These are phyloP conservation scores for Atalantia buxifolia DNA, from an alignment of 345 rosid genomes.

Conservation along the genomic window DNA sequence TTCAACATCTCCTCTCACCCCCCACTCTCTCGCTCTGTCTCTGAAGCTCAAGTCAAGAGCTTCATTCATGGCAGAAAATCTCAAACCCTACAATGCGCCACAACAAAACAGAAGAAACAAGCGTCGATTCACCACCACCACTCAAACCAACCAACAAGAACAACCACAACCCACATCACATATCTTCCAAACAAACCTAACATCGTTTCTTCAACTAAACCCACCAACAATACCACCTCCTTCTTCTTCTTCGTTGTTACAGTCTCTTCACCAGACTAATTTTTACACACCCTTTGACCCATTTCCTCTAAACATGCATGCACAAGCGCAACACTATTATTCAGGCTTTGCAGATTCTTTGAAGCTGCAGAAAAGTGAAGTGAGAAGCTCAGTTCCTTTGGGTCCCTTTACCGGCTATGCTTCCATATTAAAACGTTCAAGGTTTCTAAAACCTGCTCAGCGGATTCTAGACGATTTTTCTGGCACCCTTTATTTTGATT, in stretches of 20 bases:
- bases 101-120: conserved; percentile 41
- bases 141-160: conserved; percentile 16
- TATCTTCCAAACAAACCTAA: background rate
- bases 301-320: background rate
- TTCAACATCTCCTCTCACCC: background rate
- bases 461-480: conserved; percentile 29
- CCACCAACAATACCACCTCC: background rate
- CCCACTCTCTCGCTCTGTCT: background rate
- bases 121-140: conserved; percentile 14
- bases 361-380: conserved; percentile 15
- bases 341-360: conserved; percentile 16
- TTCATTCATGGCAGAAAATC: conserved; percentile 28
- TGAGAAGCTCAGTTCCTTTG: conserved; percentile 29
- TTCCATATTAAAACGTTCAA: conserved; percentile 25
- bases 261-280: background rate
- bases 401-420: conserved; percentile 42
- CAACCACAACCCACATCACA: conserved; percentile 10
- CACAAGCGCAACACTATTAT: background rate
- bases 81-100: conserved; percentile 26
- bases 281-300: conserved; percentile 14
- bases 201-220: background rate
- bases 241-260: background rate
- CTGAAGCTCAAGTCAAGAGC: background rate
- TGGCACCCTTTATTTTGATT: conserved; percentile 13
- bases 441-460: conserved; percentile 37